Conservation (phyloP, 2,329 filamentous ascomycete genomes). For the Clonostachys rhizophaga region DNA sequence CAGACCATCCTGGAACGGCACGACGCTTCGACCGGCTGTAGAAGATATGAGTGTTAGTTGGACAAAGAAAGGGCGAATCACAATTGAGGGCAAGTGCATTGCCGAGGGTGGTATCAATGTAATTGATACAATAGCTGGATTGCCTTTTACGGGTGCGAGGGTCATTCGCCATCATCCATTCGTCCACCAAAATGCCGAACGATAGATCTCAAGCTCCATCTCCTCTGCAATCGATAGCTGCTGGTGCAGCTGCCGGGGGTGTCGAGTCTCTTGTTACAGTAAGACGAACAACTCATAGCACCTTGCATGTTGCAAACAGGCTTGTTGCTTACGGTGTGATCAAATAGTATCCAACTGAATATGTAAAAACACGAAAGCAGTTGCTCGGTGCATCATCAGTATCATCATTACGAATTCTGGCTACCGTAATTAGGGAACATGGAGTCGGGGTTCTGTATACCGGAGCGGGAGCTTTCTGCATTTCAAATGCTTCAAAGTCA, state of each 20-base stretch:
- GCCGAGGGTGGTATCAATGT: too few species aligned
- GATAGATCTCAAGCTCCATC: not conserved
- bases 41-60: too few species aligned
- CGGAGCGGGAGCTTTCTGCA: conserved; percentile 9
- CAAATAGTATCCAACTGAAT: not conserved
- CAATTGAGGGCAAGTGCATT: too few species aligned
- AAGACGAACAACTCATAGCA: not conserved
- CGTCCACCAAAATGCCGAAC: not conserved
- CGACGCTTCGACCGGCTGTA: too few species aligned
- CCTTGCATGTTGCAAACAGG: not conserved
- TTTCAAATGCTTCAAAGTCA: conserved; percentile 10
- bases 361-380: not conserved
- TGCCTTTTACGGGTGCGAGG: too few species aligned
- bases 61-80: too few species aligned
- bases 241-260: not conserved
- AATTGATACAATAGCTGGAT: too few species aligned
- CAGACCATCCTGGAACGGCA: too few species aligned
- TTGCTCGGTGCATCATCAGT: not conserved
- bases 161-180: too few species aligned
- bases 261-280: not conserved
- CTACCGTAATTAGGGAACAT: not conserved
- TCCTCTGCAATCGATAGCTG: not conserved
- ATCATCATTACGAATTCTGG: not conserved
- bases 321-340: not conserved
- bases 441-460: conserved; percentile 5